A percentile compares a stretch with the other conserved stretches of the same genome.
Evolutionary conservation across 1,284 basidiomycete genomes (phyloP).

Genomic region (Boletus mariae): DNA sequence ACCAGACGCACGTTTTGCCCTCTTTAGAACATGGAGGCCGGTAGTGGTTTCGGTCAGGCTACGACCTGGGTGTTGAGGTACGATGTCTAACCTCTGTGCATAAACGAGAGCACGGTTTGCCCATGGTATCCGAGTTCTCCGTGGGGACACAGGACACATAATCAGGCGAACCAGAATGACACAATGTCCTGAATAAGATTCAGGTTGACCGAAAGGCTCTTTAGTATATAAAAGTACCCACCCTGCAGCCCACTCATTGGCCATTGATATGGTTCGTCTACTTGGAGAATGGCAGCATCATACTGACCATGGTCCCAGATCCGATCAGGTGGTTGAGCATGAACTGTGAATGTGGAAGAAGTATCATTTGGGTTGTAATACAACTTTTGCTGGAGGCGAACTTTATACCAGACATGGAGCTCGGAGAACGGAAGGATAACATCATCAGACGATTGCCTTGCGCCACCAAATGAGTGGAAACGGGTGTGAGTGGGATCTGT

Average conservation of each 20-base stretch:
- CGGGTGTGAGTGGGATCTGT: background rate
- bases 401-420: background rate
- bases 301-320: background rate
- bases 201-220: background rate
- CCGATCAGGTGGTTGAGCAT: background rate
- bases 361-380: background rate
- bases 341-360: background rate
- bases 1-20: constrained; percentile 24
- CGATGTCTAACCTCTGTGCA: background rate
- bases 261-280: background rate
- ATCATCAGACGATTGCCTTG: background rate
- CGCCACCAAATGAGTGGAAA: background rate
- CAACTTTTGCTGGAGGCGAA: background rate
- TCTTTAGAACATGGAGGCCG: constrained; percentile 1
- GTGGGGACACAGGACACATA: constrained; percentile 1
- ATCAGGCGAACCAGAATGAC: background rate
- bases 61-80: background rate
- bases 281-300: background rate
- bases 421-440: background rate
- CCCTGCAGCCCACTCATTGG: background rate
- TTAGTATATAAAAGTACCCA: background rate
- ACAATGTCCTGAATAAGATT: background rate
- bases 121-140: background rate
- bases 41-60: constrained; percentile 16
- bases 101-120: background rate